A percentile compares a stretch with the other conserved stretches of the same genome.
These are phyloP conservation scores for Fusarium pilosicola DNA, from an alignment of 2,329 filamentous ascomycete species.

Conservation along the genomic window DNA sequence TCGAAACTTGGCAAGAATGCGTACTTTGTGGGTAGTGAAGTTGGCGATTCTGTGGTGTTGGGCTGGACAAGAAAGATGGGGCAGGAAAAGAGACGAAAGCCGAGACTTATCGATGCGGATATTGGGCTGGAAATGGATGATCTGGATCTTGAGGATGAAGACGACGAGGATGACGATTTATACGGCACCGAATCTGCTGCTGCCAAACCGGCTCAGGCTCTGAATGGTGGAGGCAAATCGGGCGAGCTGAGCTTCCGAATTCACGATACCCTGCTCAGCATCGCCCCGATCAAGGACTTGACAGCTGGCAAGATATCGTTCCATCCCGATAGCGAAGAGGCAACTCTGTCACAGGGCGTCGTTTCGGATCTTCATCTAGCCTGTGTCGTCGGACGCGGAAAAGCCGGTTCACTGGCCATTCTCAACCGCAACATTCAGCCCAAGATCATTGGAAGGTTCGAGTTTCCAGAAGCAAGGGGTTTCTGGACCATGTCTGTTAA, in stretches of 20 bases:
- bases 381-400: slow-evolving; percentile 70
- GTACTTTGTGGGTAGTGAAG: slow-evolving; percentile 88
- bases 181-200: slow-evolving; percentile 72
- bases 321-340: slow-evolving; percentile 57
- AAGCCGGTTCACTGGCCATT: slow-evolving; percentile 75
- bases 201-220: slow-evolving; percentile 60
- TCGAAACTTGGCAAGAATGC: slow-evolving; percentile 73
- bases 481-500: slow-evolving; percentile 84
- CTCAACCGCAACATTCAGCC: slow-evolving; percentile 83
- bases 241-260: slow-evolving; percentile 78
- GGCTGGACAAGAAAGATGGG: slow-evolving; percentile 78
- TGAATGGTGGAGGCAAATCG: slow-evolving; percentile 57
- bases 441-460: slow-evolving; percentile 73
- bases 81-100: slow-evolving; percentile 72
- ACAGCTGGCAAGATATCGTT: slow-evolving; percentile 70
- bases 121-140: slow-evolving; percentile 62
- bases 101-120: slow-evolving; percentile 65
- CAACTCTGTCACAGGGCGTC: slow-evolving; percentile 55
- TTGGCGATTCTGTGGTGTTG: slow-evolving; percentile 81
- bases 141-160: slow-evolving; percentile 67
- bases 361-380: slow-evolving; percentile 68
- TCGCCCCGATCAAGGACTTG: slow-evolving; percentile 82
- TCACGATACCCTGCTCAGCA: slow-evolving; percentile 79
- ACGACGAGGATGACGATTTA: slow-evolving; percentile 70
- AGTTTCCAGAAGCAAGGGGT: slow-evolving; percentile 76